Base-by-base conservation (phyloP, 768 basidiomycete genomes). In the Phallus indusiatus region DNA sequence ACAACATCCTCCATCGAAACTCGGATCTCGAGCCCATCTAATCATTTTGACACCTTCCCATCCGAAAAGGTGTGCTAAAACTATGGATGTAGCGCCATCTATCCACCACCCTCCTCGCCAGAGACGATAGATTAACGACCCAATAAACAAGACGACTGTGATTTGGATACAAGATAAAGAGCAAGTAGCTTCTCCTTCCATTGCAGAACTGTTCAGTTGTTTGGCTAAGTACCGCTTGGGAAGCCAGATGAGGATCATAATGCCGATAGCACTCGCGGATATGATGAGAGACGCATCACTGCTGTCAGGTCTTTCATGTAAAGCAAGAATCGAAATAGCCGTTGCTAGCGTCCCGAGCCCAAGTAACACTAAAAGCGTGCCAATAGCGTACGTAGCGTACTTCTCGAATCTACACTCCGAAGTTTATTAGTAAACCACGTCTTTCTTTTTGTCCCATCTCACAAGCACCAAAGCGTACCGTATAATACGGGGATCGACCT, bases 101-200 rank as follows among this genome's bases (percentile, higher is more conserved):
- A 77, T 66, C 77, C 78, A 78, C 78, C 77, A 78, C 0, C 76
- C 78, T n/a, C 74, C 72, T 6, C 65, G 59, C 77, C 77, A 76
- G 4, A 72, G 62, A 7, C 71, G 65, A 48, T 67, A 77, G 28
- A 77, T 68, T 52, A 76, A 57, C 5, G 72, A 71, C 1, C 77
- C 78, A 1, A 73, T 46, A 56, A 79, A 74, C 14, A 78, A 64
- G 1, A 79, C 75, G 20, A 69, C 42, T 0, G 76, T 78, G 33
- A 78, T 71, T 56, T 79, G 71, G 46, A 73, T 70, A 61, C 78
- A 78, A 28, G 71, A 72, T 10, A 79, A 70, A 0, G 74, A 71
- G 33, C 77, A 78, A 37, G 71, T 66, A 1, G 78, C 75, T 64
- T 78, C 77, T 34, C 76, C 75, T 47, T 72, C 64, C 66, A 79